phyloP scores from a whole-genome alignment of 352 stramenopile species.

The Plasmopara halstedii region DNA sequence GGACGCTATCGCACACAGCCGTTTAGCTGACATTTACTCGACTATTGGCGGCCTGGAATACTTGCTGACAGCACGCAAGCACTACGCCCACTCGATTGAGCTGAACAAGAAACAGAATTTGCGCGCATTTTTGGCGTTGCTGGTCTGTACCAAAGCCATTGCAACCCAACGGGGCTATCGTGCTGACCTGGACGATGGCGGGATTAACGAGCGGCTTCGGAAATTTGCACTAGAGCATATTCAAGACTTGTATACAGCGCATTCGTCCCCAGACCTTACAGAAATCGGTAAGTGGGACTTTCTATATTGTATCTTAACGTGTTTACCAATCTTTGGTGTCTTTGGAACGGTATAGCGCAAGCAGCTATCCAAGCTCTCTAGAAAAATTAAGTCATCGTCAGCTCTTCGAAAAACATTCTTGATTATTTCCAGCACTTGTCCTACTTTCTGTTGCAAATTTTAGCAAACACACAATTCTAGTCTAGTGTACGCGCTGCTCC shows the following conservation, averaged over 20 bases:
- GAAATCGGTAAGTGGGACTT: slow-evolving; percentile 27
- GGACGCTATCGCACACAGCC: slow-evolving; percentile 53
- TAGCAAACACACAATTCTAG: slow-evolving; percentile 8
- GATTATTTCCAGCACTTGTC: not conserved
- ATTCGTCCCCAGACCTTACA: slow-evolving; percentile 32
- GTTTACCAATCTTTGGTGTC: not conserved
- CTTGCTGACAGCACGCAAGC: slow-evolving; percentile 50
- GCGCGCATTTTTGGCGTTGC: slow-evolving; percentile 38
- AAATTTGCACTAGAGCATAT: slow-evolving; percentile 38
- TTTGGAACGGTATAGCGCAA: slow-evolving; percentile 10
- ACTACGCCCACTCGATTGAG: slow-evolving; percentile 60
- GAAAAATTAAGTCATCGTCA: no score
- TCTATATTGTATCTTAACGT: not conserved
- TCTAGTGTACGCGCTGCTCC: slow-evolving; percentile 49
- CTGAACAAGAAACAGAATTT: slow-evolving; percentile 60
- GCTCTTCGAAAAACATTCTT: not conserved
- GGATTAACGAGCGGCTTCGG: slow-evolving; percentile 51
- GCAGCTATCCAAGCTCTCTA: slow-evolving; percentile 29
- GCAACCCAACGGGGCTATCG: slow-evolving; percentile 34
- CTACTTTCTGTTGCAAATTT: not conserved
- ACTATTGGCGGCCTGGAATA: slow-evolving; percentile 57
- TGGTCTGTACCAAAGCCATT: slow-evolving; percentile 52
- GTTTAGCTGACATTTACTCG: slow-evolving; percentile 57
- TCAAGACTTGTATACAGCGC: slow-evolving; percentile 28
- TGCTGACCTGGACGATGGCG: slow-evolving; percentile 38